Evolutionary conservation across 495 filamentous ascomycete genomes (phyloP), one percentile per base, ranked within the genome.

Genomic region (Hypoxylon trugodes): DNA sequence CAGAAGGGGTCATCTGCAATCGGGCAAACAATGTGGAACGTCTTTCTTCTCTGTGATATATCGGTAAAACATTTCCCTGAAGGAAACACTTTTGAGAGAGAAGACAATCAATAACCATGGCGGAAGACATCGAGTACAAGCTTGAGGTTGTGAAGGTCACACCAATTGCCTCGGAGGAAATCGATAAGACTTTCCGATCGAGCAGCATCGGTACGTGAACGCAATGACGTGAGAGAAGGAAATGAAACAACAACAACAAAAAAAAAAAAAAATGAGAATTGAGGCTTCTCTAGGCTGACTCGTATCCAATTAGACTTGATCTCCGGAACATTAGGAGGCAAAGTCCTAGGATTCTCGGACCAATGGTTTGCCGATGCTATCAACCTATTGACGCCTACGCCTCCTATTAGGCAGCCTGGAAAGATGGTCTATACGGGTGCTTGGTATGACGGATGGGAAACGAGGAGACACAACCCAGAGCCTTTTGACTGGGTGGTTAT

Each of bases 361-460:
- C 87, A 97, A 77, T 97, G 87, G 84, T 97, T 96, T 76, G 93
- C 92, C 61, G 84, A 87, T 30, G 92, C 92, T 8, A 76, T 79
- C 30, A 96, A 96, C 75, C 85, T 96, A 63, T 76, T 92, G 49
- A 94, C 84, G 12, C 89, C 90, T 1, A 85, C 84, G 0, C 77
- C 89, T 2, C 90, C 93, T 3, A 84, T 96, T 68, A 84, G 86
- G 59, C 86, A 89, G 62, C 87, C 88, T 0, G 92, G 91, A 54
- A 86, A 92, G 74, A 96, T 93, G 81, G 87, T 92, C 43, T 86
- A 89, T 69, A 84, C 91, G 7, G 93, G 93, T 59, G 90, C 91
- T 18, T 97, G 93, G 93, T 96, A 93, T 73, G 93, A 97, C 71
- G 93, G 93, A 19, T 97, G 93, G 93, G 93, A 97, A 74, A 96